These are phyloP conservation scores for Sporothrix phasma DNA, from an alignment of 2,329 filamentous ascomycete genomes.

Conservation along the genomic window DNA sequence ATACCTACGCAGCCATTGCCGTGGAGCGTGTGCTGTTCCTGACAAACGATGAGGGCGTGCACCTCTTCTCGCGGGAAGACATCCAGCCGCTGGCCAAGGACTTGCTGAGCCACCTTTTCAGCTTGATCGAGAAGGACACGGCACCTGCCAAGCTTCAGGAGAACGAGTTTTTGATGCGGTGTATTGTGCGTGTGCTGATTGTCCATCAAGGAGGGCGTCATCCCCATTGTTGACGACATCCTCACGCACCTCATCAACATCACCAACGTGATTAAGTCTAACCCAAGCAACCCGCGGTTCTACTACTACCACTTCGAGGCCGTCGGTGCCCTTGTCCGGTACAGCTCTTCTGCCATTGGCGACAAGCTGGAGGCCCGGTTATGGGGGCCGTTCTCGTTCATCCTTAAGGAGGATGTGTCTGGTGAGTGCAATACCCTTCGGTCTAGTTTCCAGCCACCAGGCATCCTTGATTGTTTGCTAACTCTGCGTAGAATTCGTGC, in stretches of 20 bases:
- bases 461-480: neutral
- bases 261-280: constrained; percentile 82
- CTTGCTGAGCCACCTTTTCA: constrained; percentile 80
- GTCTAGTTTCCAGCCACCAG: constrained; percentile 22
- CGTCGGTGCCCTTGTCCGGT: constrained; percentile 74
- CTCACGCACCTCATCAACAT: constrained; percentile 78
- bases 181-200: constrained; percentile 93
- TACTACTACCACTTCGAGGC: constrained; percentile 99
- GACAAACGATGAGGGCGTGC: constrained; percentile 61
- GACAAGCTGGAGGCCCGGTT: constrained; percentile 69
- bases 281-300: constrained; percentile 94
- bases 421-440: neutral
- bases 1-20: constrained; percentile 93
- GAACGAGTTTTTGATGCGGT: constrained; percentile 98
- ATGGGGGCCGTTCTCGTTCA: constrained; percentile 71
- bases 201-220: constrained; percentile 78
- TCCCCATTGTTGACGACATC: constrained; percentile 65
- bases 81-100: constrained; percentile 78
- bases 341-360: constrained; percentile 55
- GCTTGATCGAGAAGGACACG: constrained; percentile 74
- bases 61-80: constrained; percentile 69
- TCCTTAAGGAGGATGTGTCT: constrained; percentile 73
- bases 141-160: constrained; percentile 91
- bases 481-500: constrained; percentile 61
- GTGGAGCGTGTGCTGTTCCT: constrained; percentile 89